Evolutionary conservation across 2,329 filamentous ascomycete species (phyloP).

Genomic region (Sporothrix phasma): DNA sequence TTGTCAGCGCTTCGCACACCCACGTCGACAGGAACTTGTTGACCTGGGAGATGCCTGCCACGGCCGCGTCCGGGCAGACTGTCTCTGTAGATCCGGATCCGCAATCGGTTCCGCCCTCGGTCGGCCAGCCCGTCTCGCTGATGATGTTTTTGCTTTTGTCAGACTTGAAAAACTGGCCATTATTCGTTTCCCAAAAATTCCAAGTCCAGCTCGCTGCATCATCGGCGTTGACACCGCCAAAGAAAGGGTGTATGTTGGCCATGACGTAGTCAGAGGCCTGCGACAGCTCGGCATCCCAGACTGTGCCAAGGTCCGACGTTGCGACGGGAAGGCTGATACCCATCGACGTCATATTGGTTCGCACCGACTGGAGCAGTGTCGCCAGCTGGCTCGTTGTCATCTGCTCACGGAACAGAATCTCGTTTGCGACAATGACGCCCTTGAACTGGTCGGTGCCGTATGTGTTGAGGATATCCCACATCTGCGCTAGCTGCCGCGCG

Average conservation of each 20-base stretch:
- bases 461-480: slow-evolving; percentile 71
- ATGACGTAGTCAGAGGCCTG: slow-evolving; percentile 74
- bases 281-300: slow-evolving; percentile 67
- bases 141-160: slow-evolving; percentile 65
- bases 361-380: slow-evolving; percentile 55
- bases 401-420: slow-evolving; percentile 66
- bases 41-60: slow-evolving; percentile 70
- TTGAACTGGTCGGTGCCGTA: slow-evolving; percentile 63
- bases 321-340: slow-evolving; percentile 66
- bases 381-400: slow-evolving; percentile 57
- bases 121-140: slow-evolving; percentile 87
- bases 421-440: slow-evolving; percentile 73
- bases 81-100: slow-evolving; percentile 39
- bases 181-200: slow-evolving; percentile 66
- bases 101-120: slow-evolving; percentile 69
- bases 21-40: slow-evolving; percentile 81
- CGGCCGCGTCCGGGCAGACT: slow-evolving; percentile 54
- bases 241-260: slow-evolving; percentile 96
- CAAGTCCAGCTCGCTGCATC: slow-evolving; percentile 71
- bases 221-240: slow-evolving; percentile 62
- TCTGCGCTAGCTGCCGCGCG: slow-evolving; percentile 66
- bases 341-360: slow-evolving; percentile 58
- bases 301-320: slow-evolving; percentile 79
- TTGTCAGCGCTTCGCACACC: slow-evolving; percentile 69
- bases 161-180: slow-evolving; percentile 53